phyloP scores from a whole-genome alignment of 345 rosid genomes.

The Syzygium aromaticum region DNA sequence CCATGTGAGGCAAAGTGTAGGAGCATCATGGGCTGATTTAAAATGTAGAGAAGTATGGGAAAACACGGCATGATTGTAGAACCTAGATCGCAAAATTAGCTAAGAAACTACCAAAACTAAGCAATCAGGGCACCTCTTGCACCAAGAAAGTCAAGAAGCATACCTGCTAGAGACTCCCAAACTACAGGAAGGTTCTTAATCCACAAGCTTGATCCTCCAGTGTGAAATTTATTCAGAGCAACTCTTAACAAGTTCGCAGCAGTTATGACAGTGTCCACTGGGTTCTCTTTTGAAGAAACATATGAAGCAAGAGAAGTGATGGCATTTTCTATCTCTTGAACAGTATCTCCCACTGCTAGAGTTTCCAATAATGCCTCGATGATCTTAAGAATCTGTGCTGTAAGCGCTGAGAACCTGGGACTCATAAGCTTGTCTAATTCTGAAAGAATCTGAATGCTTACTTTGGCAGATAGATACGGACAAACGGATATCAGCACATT shows the following conservation, averaged over 20 bases:
- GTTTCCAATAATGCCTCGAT: conserved; percentile 45
- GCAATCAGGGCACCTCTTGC: not conserved
- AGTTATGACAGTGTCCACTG: conserved; percentile 50
- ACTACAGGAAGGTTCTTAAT: conserved; percentile 40
- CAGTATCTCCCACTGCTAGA: conserved; percentile 26
- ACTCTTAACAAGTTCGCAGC: conserved; percentile 43
- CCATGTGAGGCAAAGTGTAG: not conserved
- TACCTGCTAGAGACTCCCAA: conserved; percentile 55
- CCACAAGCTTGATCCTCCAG: conserved; percentile 32
- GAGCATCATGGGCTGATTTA: not conserved
- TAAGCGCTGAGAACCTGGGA: conserved; percentile 44
- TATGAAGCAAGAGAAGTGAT: conserved; percentile 46
- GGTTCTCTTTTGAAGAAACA: conserved; percentile 41
- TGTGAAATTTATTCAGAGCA: conserved; percentile 38
- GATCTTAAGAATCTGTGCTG: conserved; percentile 47
- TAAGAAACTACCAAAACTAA: not conserved
- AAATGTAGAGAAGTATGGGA: not conserved
- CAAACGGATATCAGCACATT: conserved; percentile 49
- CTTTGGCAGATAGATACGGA: conserved; percentile 45
- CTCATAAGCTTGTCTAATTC: conserved; percentile 42
- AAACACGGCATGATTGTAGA: not conserved
- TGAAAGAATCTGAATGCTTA: conserved; percentile 32
- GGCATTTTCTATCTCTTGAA: conserved; percentile 36
- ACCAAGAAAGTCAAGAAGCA: conserved; percentile 1
- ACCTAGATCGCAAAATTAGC: not conserved